Evolutionary conservation across 2,329 filamentous ascomycete species (phyloP).

Genomic region (Aureobasidium pullulans): DNA sequence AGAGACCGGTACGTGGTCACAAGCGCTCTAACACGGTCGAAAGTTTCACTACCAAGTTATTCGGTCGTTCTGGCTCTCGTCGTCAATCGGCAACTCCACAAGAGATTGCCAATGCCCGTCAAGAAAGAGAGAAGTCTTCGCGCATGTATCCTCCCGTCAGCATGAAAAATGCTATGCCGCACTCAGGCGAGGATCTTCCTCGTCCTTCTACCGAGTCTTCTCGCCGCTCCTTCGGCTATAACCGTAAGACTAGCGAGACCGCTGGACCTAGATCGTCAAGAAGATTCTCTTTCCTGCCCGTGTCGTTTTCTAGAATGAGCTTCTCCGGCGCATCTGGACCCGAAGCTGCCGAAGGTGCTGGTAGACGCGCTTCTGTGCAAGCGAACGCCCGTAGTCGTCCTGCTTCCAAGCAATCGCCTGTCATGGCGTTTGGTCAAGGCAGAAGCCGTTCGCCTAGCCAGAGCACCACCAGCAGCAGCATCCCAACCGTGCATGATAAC

Average conservation of each 20-base stretch:
- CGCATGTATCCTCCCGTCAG: conserved; percentile 83
- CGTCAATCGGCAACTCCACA: conserved; percentile 23
- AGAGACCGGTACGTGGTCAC: conserved; percentile 47
- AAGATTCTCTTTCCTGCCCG: conserved; percentile 45
- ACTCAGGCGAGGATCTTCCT: conserved; percentile 40
- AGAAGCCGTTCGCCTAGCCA: conserved; percentile 38
- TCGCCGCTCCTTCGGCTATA: conserved; percentile 44
- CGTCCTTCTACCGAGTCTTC: conserved; percentile 43
- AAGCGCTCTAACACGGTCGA: conserved; percentile 54
- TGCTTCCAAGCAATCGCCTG: conserved; percentile 24
- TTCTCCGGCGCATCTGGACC: conserved; percentile 28
- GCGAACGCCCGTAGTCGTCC: conserved; percentile 25
- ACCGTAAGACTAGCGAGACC: conserved; percentile 37
- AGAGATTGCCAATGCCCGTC: conserved; percentile 23
- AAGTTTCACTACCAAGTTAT: conserved; percentile 68
- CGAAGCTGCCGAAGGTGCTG: conserved; percentile 28
- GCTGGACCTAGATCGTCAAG: conserved; percentile 33
- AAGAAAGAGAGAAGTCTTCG: conserved; percentile 55
- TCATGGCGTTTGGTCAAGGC: conserved; percentile 38
- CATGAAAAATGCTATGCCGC: conserved; percentile 67
- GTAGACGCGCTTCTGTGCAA: conserved; percentile 27
- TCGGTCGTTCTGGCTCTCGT: conserved; percentile 56
- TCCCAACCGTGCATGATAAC: conserved; percentile 38
- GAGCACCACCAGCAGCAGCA: conserved; percentile 34
- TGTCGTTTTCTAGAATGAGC: conserved; percentile 40